Evolutionary conservation across 495 filamentous ascomycete genomes (phyloP), one percentile per base, ranked within the genome.

Genomic region (Aspergillus coremiiformis): DNA sequence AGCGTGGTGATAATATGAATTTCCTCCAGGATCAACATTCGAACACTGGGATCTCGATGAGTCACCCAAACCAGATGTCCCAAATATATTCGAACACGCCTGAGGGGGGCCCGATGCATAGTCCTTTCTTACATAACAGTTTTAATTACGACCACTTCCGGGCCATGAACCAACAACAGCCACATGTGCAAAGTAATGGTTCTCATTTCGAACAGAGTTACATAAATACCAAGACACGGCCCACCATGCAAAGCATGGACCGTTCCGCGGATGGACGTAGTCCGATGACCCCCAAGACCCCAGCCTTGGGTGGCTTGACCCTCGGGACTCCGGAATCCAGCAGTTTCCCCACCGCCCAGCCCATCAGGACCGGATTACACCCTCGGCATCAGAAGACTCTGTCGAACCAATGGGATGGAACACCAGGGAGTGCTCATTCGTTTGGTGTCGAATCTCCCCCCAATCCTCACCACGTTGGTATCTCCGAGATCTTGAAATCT

Each of bases 91-190:
- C 90, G 23, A 85, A 84, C 58, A 95, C 89, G 3, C 90, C 90
- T 7, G 90, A 95, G 42, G 87, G 87, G 20, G 83, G 85, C 41
- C 89, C 90, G 4, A 90, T 94, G 53, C 84, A 89, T 58, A 94
- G 89, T 60, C 90, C 90, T 0, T 96, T 90, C 56, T 77, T 85
- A 22, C 80, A 88, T 44, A 71, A 68, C 53, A 84, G 79, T 59
- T 92, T 89, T 69, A 69, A 82, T 69, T 67, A 82, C 62, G 85
- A 79, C 11, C 86, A 88, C 55, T 89, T 84, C 62, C 71, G 72
- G 15, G 24, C 43, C 22, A 81, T 87, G 72, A 76, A 76, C 52
- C 76, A 77, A 35, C 69, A 76, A 50, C 74, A 77, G 14, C 71
- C 80, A 65, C 82, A 63, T 72, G 70, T 63, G 32, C 82, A 70